Conservation (phyloP, 1,139 yeast species). For the Suhomyces panamericanus region DNA sequence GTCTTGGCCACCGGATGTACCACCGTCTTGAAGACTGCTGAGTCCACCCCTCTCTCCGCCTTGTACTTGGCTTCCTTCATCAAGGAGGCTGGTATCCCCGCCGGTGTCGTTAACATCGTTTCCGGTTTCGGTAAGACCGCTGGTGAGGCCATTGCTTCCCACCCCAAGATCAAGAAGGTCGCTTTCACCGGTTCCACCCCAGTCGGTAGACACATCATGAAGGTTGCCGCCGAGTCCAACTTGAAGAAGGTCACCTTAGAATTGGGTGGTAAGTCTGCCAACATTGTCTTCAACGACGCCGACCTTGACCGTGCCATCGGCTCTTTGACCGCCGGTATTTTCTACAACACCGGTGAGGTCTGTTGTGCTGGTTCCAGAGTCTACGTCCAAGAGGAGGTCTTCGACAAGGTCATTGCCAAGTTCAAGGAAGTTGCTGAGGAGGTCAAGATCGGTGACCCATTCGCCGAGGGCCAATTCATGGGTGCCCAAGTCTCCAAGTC, state of each 20-base stretch:
- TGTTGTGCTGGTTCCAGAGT: constrained; percentile 88
- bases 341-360: constrained; percentile 85
- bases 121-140: constrained; percentile 34
- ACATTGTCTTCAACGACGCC: constrained; percentile 33
- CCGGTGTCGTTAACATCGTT: constrained; percentile 37
- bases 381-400: constrained; percentile 72
- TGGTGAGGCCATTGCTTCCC: constrained; percentile 34
- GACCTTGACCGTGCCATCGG: constrained; percentile 48
- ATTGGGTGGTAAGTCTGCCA: constrained; percentile 39
- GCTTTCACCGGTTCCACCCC: constrained; percentile 42
- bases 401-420: constrained; percentile 62
- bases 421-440: constrained; percentile 61
- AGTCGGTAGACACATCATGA: constrained; percentile 35
- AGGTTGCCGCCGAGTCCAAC: constrained; percentile 31
- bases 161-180: constrained; percentile 34
- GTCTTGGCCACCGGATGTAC: constrained; percentile 38
- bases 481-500: constrained; percentile 82
- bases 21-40: constrained; percentile 36
- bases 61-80: constrained; percentile 31
- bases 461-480: constrained; percentile 68
- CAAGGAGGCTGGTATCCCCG: constrained; percentile 32
- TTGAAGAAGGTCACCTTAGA: constrained; percentile 38
- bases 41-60: constrained; percentile 39
- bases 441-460: constrained; percentile 72
- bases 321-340: constrained; percentile 61